Evolutionary conservation across 352 stramenopile genomes (phyloP).

Genomic region (Stramenopiles sp.): DNA sequence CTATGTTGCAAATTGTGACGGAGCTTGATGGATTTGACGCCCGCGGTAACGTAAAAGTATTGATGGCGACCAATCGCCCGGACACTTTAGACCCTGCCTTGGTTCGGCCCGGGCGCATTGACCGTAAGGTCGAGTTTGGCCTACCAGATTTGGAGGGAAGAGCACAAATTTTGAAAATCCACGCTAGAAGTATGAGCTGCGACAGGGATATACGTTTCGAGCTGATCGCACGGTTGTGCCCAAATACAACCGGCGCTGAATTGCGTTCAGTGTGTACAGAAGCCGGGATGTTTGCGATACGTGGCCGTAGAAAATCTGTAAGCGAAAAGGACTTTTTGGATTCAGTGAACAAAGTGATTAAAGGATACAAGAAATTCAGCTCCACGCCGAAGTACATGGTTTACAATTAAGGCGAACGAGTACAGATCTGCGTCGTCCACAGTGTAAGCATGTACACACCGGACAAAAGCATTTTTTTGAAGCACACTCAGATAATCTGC

Average conservation of each 20-base stretch:
- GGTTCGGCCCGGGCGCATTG: slow-evolving; percentile 79
- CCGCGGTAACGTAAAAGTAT: slow-evolving; percentile 95
- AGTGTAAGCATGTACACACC: no score
- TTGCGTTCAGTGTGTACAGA: slow-evolving; percentile 93
- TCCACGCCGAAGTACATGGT: slow-evolving; percentile 99
- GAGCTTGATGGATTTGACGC: slow-evolving; percentile 97
- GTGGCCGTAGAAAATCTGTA: slow-evolving; percentile 88
- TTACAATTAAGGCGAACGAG: slow-evolving; percentile 64
- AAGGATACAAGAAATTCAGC: slow-evolving; percentile 99
- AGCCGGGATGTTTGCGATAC: slow-evolving; percentile 95
- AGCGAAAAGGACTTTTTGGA: slow-evolving; percentile 99
- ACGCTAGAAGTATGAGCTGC: slow-evolving; percentile 97
- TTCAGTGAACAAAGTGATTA: slow-evolving; percentile 99
- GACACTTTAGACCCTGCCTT: slow-evolving; percentile 89
- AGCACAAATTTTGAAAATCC: slow-evolving; percentile 97
- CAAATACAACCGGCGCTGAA: slow-evolving; percentile 95
- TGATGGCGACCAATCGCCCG: slow-evolving; percentile 93
- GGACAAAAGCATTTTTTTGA: no score
- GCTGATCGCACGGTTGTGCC: slow-evolving; percentile 85
- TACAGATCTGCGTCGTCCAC: no score
- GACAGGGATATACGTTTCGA: slow-evolving; percentile 97
- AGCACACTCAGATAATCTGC: no score
- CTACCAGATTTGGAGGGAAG: slow-evolving; percentile 91
- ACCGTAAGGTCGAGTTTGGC: slow-evolving; percentile 98
- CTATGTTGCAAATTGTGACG: slow-evolving; percentile 98